Conservation (phyloP, 2,329 filamentous ascomycete genomes). For the Beauveria sp. region DNA sequence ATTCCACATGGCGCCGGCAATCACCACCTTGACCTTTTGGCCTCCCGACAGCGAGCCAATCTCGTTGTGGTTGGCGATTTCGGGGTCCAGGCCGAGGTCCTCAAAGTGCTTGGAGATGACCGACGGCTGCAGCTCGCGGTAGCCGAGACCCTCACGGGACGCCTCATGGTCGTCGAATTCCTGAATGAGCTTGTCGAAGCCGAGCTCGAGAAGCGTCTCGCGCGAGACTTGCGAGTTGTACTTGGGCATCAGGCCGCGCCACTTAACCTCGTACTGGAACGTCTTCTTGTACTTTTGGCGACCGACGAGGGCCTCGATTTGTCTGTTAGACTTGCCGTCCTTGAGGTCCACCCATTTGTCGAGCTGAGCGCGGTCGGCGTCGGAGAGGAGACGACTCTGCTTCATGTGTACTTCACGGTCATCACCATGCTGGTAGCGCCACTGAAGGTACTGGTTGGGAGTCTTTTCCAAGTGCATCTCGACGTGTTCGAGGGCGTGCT, state of each 20-base stretch:
- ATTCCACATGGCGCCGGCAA: slow-evolving; percentile 96
- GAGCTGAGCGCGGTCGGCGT: slow-evolving; percentile 82
- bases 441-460: slow-evolving; percentile 96
- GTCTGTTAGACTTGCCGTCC: slow-evolving; percentile 69
- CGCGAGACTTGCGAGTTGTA: slow-evolving; percentile 88
- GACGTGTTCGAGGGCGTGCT: slow-evolving; percentile 97
- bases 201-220: slow-evolving; percentile 78
- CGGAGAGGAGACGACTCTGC: slow-evolving; percentile 85
- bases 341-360: slow-evolving; percentile 79
- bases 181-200: slow-evolving; percentile 89
- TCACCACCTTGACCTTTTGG: slow-evolving; percentile 98
- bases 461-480: slow-evolving; percentile 99
- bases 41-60: slow-evolving; percentile 93
- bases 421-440: slow-evolving; percentile 95
- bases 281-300: slow-evolving; percentile 99
- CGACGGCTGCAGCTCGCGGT: slow-evolving; percentile 85
- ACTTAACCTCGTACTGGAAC: slow-evolving; percentile 98
- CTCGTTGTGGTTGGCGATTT: slow-evolving; percentile 98
- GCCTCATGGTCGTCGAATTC: slow-evolving; percentile 99
- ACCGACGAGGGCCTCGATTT: slow-evolving; percentile 84
- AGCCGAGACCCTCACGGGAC: slow-evolving; percentile 95
- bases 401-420: slow-evolving; percentile 97
- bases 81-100: slow-evolving; percentile 88
- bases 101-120: slow-evolving; percentile 98
- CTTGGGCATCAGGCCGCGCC: slow-evolving; percentile 82